Percentiles rank a stretch among this genome's conserved stretches.
These are phyloP conservation scores for Delitschia confertaspora DNA, from an alignment of 495 filamentous ascomycete species.

Conservation along the genomic window DNA sequence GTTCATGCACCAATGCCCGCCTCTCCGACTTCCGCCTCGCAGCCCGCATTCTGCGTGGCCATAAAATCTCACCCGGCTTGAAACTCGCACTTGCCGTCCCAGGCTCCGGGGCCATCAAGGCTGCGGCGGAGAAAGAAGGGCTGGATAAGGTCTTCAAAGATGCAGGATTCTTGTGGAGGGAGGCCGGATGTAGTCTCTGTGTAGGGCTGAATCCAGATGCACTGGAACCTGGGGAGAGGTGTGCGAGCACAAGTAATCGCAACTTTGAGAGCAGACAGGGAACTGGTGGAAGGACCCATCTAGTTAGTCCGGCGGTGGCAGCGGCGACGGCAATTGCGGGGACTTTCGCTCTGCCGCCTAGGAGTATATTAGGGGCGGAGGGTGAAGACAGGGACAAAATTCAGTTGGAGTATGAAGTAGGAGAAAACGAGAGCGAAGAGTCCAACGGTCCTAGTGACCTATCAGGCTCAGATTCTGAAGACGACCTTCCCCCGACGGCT, in stretches of 20 bases:
- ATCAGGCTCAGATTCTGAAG: no score
- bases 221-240: background rate
- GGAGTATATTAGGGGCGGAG: constrained; percentile 30
- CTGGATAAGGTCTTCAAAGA: background rate
- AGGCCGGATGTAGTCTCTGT: background rate
- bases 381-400: constrained; percentile 46
- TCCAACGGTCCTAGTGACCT: constrained; percentile 63
- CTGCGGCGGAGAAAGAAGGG: background rate
- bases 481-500: constrained; percentile 63
- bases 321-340: background rate
- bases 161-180: background rate
- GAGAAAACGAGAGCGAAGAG: constrained; percentile 68
- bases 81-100: background rate
- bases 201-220: background rate
- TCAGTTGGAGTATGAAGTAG: constrained; percentile 51
- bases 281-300: background rate
- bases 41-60: background rate
- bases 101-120: background rate
- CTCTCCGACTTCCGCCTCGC: background rate
- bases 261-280: background rate
- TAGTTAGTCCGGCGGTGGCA: background rate
- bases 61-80: background rate
- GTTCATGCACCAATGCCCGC: background rate
- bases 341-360: background rate
- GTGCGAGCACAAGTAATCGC: background rate